These are phyloP conservation scores for Podila epigama DNA, from an alignment of 192 early-diverging fungal genomes.

Conservation along the genomic window DNA sequence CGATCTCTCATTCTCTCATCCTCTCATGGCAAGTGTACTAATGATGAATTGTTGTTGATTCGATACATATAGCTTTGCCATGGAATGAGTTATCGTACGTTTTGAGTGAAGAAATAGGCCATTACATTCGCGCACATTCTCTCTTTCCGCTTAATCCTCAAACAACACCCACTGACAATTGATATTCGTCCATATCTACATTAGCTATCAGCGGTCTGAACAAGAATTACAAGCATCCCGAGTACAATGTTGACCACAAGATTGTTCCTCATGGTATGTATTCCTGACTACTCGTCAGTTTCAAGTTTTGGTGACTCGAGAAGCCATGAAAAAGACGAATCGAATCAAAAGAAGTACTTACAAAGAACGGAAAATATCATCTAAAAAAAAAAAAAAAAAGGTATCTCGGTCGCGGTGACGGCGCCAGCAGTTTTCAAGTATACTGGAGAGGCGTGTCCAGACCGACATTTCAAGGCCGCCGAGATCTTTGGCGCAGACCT, in stretches of 20 bases:
- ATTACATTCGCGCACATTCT: not conserved
- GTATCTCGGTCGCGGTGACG: conserved; percentile 90
- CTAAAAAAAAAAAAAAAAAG: conserved; percentile 28
- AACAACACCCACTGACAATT: not conserved
- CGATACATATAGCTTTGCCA: conserved; percentile 47
- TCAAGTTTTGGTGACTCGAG: no score
- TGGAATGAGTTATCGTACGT: conserved; percentile 49
- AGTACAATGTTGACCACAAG: conserved; percentile 78
- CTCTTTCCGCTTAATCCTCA: no score
- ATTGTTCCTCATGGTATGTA: conserved; percentile 60
- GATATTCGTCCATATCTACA: not conserved
- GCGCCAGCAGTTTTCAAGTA: conserved; percentile 91
- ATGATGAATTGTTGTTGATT: no score
- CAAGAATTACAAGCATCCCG: conserved; percentile 81
- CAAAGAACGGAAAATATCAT: not conserved
- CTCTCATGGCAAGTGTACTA: no score
- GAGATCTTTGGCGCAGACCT: conserved; percentile 66
- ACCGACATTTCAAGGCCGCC: conserved; percentile 87
- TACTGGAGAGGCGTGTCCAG: conserved; percentile 80
- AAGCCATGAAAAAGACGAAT: no score
- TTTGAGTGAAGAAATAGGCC: not conserved
- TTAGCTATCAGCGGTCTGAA: conserved; percentile 85
- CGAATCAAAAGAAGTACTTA: not conserved
- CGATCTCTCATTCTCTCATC: conserved; percentile 1
- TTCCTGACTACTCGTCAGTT: no score